Base-by-base conservation (phyloP, 108 stramenopile genomes). In the Epipyxis sp. region DNA sequence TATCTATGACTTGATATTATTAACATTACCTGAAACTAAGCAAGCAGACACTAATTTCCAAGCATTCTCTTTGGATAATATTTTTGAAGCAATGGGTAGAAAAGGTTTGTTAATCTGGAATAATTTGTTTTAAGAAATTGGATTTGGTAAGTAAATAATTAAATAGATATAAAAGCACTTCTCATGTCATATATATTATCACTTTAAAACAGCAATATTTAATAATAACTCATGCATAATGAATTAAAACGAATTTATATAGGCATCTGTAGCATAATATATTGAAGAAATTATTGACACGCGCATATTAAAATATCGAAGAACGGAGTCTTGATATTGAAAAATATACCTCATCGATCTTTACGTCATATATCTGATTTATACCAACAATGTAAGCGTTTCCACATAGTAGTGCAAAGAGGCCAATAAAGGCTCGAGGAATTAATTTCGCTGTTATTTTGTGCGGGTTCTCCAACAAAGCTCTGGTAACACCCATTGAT, bases 341-440 rank as follows among this genome's bases (percentile, higher is more conserved):
- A 20, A 50, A 50, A 20, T 37, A 69, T 59, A 79, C 82, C 79
- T 93, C 88, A 80, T 97, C 96, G 78, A 97, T 94, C 27, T 93
- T 89, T 59, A 90, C 90, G 79, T 97, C 96, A 78, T 89, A 97
- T 69, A 97, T 94, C 68, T 97, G 96, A 84, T 97, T 97, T 69
- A 97, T 97, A 30, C 96, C 96, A 40, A 97, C 96, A 82, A 97
- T 97, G 59, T 92, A 97, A 1, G 92, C 93, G 87, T 97, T 97
- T 59, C 96, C 96, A 68, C 92, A 74, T 32, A 97, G 84, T 41
- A 97, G 79, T 37, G 94, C 92, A 27, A 93, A 30, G 90, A 95
- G 90, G 16, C 96, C 96, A 40, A 92, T 76, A 10, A 88, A 42
- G 10, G 96, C 96, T 57, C 91, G 79, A 0, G 94, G 94, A 1